These are phyloP conservation scores for Arthrocladium fulminans DNA, from an alignment of 2,329 filamentous ascomycete species.

Conservation along the genomic window DNA sequence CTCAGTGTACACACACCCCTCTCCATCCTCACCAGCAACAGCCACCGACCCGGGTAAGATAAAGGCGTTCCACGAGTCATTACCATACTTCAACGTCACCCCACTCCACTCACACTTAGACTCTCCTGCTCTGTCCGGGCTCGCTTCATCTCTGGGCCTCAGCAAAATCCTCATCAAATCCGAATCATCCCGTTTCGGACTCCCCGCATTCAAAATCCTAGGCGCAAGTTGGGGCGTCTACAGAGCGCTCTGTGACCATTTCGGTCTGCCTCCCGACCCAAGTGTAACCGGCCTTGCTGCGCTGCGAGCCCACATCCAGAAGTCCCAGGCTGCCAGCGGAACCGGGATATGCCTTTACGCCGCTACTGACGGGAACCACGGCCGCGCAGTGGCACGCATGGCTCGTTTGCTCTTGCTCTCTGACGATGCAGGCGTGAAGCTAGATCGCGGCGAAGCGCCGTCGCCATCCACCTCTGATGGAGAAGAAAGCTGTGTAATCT, in stretches of 20 bases:
- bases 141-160: constrained; percentile 53
- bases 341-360: constrained; percentile 44
- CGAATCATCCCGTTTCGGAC: constrained; percentile 57
- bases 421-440: not conserved
- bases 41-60: not conserved
- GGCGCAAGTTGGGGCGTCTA: constrained; percentile 68
- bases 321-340: constrained; percentile 22
- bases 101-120: constrained; percentile 46
- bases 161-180: constrained; percentile 58
- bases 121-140: constrained; percentile 40
- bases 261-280: constrained; percentile 34
- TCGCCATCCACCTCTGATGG: not conserved
- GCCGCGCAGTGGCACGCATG: constrained; percentile 63
- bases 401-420: constrained; percentile 42
- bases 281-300: constrained; percentile 37
- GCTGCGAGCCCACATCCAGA: constrained; percentile 34
- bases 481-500: not conserved
- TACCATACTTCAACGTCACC: constrained; percentile 51
- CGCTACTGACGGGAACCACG: constrained; percentile 69
- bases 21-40: not conserved
- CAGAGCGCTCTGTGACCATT: constrained; percentile 41
- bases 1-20: not conserved
- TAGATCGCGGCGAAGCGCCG: not conserved
- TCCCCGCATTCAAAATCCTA: constrained; percentile 72
- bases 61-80: constrained; percentile 45